These are phyloP conservation scores for Xylariaceae sp. DNA, from an alignment of 2,329 filamentous ascomycete species.

Conservation along the genomic window DNA sequence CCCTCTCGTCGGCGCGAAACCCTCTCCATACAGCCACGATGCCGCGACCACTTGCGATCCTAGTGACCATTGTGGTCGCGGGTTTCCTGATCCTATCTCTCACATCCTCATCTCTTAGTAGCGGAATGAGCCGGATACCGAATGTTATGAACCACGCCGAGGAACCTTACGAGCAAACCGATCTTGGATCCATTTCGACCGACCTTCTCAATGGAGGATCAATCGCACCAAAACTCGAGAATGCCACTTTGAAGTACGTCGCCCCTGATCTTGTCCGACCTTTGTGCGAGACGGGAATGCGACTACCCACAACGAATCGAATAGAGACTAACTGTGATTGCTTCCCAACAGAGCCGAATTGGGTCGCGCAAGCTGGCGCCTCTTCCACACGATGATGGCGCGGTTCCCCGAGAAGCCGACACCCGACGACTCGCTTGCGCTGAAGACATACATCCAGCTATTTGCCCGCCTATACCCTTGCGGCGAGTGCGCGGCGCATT, in stretches of 20 bases:
- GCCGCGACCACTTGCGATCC: slow-evolving; percentile 52
- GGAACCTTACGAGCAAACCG: slow-evolving; percentile 28
- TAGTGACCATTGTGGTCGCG: slow-evolving; percentile 51
- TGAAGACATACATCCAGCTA: slow-evolving; percentile 62
- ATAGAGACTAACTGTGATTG: slow-evolving; percentile 5
- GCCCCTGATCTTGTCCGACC: background rate
- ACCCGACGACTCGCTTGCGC: slow-evolving; percentile 56
- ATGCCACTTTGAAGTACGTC: slow-evolving; percentile 71
- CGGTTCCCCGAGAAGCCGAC: slow-evolving; percentile 65
- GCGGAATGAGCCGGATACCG: slow-evolving; percentile 18
- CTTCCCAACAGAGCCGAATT: slow-evolving; percentile 52
- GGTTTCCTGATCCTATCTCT: slow-evolving; percentile 57
- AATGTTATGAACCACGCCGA: slow-evolving; percentile 18
- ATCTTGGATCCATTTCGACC: slow-evolving; percentile 41
- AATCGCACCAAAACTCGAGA: slow-evolving; percentile 77
- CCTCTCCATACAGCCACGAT: slow-evolving; percentile 31
- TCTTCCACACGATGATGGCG: slow-evolving; percentile 67
- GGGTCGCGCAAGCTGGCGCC: slow-evolving; percentile 65
- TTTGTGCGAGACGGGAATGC: background rate
- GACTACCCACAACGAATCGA: background rate
- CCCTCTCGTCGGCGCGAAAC: no score
- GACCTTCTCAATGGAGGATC: slow-evolving; percentile 61
- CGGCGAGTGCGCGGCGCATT: slow-evolving; percentile 66
- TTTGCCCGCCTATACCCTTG: slow-evolving; percentile 68
- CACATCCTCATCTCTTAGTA: slow-evolving; percentile 47